phyloP scores from a whole-genome alignment of 139 green algal species.

The Asterochloris erici region DNA sequence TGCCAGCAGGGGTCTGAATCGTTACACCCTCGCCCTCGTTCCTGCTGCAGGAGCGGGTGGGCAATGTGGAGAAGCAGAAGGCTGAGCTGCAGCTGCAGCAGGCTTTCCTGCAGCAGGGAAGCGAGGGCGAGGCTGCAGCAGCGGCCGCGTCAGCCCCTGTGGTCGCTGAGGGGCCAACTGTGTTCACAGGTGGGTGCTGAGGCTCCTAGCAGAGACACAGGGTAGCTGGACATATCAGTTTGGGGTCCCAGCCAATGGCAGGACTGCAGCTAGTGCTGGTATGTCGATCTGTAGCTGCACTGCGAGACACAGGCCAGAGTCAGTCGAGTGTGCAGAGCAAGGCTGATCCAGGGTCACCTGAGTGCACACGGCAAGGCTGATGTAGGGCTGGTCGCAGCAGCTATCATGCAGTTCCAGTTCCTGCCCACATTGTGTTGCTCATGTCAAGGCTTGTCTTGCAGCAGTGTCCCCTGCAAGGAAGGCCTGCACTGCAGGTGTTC shows the following conservation, averaged over 20 bases:
- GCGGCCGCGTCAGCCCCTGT: constrained; percentile 11
- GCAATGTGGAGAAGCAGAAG: constrained; percentile 26
- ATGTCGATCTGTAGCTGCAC: not conserved
- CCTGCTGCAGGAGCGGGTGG: constrained; percentile 22
- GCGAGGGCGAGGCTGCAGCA: not conserved
- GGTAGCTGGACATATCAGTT: not conserved
- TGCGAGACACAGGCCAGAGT: too few relatives aligned
- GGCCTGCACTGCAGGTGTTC: too few relatives aligned
- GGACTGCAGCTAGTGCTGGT: not conserved
- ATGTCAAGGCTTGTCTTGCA: too few relatives aligned
- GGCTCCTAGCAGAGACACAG: constrained; percentile 7
- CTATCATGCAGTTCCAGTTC: too few relatives aligned
- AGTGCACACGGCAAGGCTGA: too few relatives aligned
- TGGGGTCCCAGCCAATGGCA: not conserved
- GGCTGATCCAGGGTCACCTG: too few relatives aligned
- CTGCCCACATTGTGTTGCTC: too few relatives aligned
- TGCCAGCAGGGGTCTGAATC: not conserved
- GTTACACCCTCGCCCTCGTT: not conserved
- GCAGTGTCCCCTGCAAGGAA: too few relatives aligned
- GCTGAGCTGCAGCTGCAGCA: constrained; percentile 22
- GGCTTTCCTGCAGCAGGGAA: constrained; percentile 6
- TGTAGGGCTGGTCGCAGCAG: too few relatives aligned
- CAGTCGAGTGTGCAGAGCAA: too few relatives aligned
- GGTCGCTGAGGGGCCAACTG: too few relatives aligned
- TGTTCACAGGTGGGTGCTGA: too few relatives aligned